Conservation (phyloP, 345 rosid species). For the Capsella bursapastoris region DNA sequence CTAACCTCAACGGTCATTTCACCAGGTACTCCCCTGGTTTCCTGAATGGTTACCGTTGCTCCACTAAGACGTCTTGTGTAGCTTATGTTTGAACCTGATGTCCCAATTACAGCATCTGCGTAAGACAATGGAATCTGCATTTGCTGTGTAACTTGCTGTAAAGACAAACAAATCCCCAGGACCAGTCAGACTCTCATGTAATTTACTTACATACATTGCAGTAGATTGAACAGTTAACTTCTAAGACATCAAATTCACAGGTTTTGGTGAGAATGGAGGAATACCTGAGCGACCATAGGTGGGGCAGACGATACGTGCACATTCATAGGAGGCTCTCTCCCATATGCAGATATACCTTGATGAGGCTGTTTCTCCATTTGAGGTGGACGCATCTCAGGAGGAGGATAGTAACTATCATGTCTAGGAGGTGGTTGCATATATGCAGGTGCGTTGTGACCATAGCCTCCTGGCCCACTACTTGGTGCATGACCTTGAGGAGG, state of each 20-base stretch:
- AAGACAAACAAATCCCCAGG: slow-evolving; percentile 21
- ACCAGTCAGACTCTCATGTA: slow-evolving; percentile 19
- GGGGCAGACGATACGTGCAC: slow-evolving; percentile 77
- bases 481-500: slow-evolving; percentile 88
- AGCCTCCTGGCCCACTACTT: slow-evolving; percentile 71
- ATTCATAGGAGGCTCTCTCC: slow-evolving; percentile 86
- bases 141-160: slow-evolving; percentile 78
- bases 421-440: slow-evolving; percentile 81
- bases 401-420: slow-evolving; percentile 86
- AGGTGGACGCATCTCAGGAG: slow-evolving; percentile 78
- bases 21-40: slow-evolving; percentile 93
- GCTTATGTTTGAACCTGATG: slow-evolving; percentile 93
- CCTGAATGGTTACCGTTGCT: slow-evolving; percentile 95
- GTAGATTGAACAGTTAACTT: neutral
- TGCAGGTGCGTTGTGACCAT: slow-evolving; percentile 73
- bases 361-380: slow-evolving; percentile 94
- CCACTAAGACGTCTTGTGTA: slow-evolving; percentile 97
- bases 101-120: slow-evolving; percentile 98
- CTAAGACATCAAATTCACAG: neutral
- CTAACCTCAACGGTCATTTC: slow-evolving; percentile 99
- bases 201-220: slow-evolving; percentile 6
- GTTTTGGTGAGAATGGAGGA: neutral
- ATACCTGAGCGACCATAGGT: slow-evolving; percentile 95
- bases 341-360: slow-evolving; percentile 95
- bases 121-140: slow-evolving; percentile 92